phyloP scores from a whole-genome alignment of 2,329 filamentous ascomycete genomes.

The Trichoderma sp. region DNA sequence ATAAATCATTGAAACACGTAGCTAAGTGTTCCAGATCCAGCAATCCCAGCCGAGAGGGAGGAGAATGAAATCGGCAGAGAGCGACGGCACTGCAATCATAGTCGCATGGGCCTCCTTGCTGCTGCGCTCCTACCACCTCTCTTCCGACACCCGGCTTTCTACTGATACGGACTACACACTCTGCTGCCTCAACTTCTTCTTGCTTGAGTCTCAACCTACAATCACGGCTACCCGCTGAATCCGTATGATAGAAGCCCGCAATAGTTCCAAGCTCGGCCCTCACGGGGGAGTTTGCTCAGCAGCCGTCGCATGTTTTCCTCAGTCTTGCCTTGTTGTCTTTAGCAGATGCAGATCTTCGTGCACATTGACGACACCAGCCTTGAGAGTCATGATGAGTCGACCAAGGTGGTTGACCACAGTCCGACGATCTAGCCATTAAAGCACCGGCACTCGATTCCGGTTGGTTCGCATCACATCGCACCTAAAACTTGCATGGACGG shows the following conservation, averaged over 20 bases:
- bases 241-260: background rate
- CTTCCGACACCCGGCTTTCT: background rate
- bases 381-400: background rate
- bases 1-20: background rate
- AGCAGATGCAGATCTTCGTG: background rate
- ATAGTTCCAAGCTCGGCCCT: background rate
- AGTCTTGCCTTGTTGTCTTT: background rate
- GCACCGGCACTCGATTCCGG: background rate
- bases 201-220: background rate
- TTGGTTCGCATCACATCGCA: background rate
- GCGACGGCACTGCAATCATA: background rate
- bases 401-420: background rate
- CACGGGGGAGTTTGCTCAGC: background rate
- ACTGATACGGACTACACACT: background rate
- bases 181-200: background rate
- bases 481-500: background rate
- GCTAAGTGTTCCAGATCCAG: background rate
- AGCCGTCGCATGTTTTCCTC: background rate
- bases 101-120: background rate
- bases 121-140: background rate
- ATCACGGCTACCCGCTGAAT: background rate
- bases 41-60: background rate
- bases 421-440: background rate
- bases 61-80: background rate
- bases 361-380: background rate